Evolutionary conservation across 208 protist species (phyloP), one percentile per base, ranked within the genome.

Genomic region (Angomonas deanei): DNA sequence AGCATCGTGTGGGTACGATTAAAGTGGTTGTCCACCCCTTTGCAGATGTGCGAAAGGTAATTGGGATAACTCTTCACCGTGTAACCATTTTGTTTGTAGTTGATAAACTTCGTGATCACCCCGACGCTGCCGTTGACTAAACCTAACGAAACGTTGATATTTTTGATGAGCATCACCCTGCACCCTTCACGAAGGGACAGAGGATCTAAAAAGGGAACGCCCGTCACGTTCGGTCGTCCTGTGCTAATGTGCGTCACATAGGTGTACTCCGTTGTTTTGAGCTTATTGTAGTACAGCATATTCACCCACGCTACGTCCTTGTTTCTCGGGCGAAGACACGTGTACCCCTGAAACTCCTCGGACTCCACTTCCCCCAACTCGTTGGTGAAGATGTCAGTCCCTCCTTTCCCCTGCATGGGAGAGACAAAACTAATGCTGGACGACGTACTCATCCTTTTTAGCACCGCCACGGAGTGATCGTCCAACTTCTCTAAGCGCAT

Each of bases 111-210:
- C 11, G 67, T 80, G 13, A 96, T 68, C 4, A 78, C 84, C 15
- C 91, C 91, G 1, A 76, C 70, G 61, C 81, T 87, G 50, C 91
- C 91, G 59, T 96, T 94, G 47, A 89, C 91, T 11, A 96, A 80
- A 4, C 78, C 83, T 13, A 68, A 6, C 24, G 42, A 65, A 17
- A 74, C 42, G 49, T 90, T 80, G 17, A 92, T 57, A 61, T 96
- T 96, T 55, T 89, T 88, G 42, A 85, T 78, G 11, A 94, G 79
- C 88, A 96, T 96, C 30, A 96, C 91, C 21, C 86, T 81, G 60
- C 84, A 91, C 1, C 88, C 87, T 56, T 79, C 72, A 15, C 88
- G 70, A 42, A 96, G 68, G 0, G 53, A 61, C 60, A 96, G 76
- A 2, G 62, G 30, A 24, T 64, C 21, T 6, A 69, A 58, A 15